Base-by-base conservation (phyloP, 148 eudicot genomes). In the Chenopodium berlandieri region DNA sequence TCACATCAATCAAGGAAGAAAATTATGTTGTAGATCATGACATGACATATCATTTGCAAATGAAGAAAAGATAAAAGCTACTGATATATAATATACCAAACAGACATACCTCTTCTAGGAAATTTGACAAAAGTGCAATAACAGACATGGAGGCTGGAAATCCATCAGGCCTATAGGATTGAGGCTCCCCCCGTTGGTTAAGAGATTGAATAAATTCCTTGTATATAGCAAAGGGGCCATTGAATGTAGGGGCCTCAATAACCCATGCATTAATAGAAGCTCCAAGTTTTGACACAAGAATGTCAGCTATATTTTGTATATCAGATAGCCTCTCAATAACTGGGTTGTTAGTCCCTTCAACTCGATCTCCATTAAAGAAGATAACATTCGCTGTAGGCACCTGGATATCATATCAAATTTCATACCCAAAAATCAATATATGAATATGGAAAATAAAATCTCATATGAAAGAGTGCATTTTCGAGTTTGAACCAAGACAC, bases 221-320 rank as follows among this genome's bases (percentile, higher is more conserved):
- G 80, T 92, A 93, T 40, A 91, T 87, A 80, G 98, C 96, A 83
- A 93, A 95, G 70, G 97, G 96, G 47, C 96, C 98, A 82, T 86
- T 93, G 76, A 91, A 95, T 80, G 92, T 84, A 31, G 96, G 84
- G 83, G 98, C 94, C 87, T 92, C 96, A 50, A 95, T 86, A 85
- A 92, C 97, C 90, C 91, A 95, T 75, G 91, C 91, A 88, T 95
- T 95, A 58, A 88, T 66, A 71, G 90, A 83, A 65, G 81, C 79
- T 34, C 94, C 93, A 83, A 90, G 89, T 84, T 95, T 95, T 17
- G 92, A 93, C 69, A 86, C 90, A 78, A 91, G 87, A 84, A 90
- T 82, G 72, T 90, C 89, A 65, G 96, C 93, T 84, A 95, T 86
- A 75, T 63, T 87, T 77, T 88, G 90, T 56, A 90, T 82, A 80